Base-by-base conservation (phyloP, 805 yeast genomes). In the Tetrapisispora fleetii region DNA sequence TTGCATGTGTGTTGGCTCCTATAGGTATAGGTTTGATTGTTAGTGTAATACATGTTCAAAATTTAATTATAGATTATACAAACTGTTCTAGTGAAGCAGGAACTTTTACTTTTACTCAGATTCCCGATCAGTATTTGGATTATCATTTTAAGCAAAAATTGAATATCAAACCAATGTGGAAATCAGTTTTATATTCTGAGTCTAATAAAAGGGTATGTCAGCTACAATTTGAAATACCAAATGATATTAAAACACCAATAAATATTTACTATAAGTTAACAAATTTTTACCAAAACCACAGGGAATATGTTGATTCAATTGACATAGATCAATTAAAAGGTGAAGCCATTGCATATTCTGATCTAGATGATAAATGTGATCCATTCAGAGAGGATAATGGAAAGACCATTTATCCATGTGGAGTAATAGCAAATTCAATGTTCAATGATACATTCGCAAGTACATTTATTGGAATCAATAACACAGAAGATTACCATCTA, bases 261-360 rank as follows among this genome's bases (percentile, higher is more conserved):
- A 88, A 74, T 63, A 61, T 88, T 54, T 93, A 87, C 68, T 91
- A 91, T 69, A 80, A 81, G 54, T 72, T 91, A 59, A 89, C 97
- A 32, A 88, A 88, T 63, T 93, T 89, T 66, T 89, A 77, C 66
- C 98, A 93, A 65, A 91, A 93, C 66, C 98, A 91, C 69, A 79
- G 99, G 52, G 85, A 93, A 53, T 93, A 89, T 62, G 96, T 91
- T 33, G 82, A 80, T 53, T 84, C 95, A 11, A 85, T 76, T 65
- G 95, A 89, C 63, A 77, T 83, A 64, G 72, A 76, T 38, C 99
- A 91, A 68, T 64, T 91, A 46, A 78, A 80, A 50, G 99, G 99
- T 3, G 63, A 76, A 27, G 86, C 89, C 3, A 80, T 84, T 8
- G 46, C 73, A 0, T 70, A 70, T 3, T 72, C 66, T 35, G 73